These are phyloP conservation scores for Fusarium coffeatum DNA, from an alignment of 2,329 filamentous ascomycete genomes.

Conservation along the genomic window DNA sequence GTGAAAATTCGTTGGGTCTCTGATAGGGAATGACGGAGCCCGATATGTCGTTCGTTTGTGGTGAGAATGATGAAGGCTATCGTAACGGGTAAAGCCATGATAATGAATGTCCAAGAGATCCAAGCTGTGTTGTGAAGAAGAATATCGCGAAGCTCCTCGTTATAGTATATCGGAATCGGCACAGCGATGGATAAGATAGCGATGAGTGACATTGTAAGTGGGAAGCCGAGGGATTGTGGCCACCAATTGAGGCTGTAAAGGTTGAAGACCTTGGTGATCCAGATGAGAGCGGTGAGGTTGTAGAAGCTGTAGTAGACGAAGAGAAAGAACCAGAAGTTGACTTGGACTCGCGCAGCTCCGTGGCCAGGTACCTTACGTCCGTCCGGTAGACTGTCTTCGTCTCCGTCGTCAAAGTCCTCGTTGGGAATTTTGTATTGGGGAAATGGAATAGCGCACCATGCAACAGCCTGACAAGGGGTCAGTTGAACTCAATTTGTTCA, in stretches of 20 bases:
- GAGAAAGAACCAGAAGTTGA: slow-evolving; percentile 79
- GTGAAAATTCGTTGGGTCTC: slow-evolving; percentile 77
- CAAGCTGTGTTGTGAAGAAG: slow-evolving; percentile 73
- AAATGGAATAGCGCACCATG: slow-evolving; percentile 74
- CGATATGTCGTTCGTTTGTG: slow-evolving; percentile 71
- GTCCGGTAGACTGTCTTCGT: slow-evolving; percentile 41
- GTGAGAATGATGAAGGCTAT: slow-evolving; percentile 73
- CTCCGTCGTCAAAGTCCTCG: slow-evolving; percentile 57
- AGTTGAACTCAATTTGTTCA: slow-evolving; percentile 1
- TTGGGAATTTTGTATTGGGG: slow-evolving; percentile 69
- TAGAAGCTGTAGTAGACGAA: slow-evolving; percentile 78
- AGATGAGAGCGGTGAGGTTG: slow-evolving; percentile 73
- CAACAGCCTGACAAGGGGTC: slow-evolving; percentile 61
- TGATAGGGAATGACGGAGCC: slow-evolving; percentile 69
- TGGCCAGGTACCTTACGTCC: slow-evolving; percentile 67
- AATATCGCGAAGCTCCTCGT: slow-evolving; percentile 63
- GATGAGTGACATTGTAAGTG: slow-evolving; percentile 71
- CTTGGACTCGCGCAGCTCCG: slow-evolving; percentile 70
- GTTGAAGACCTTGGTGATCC: slow-evolving; percentile 79
- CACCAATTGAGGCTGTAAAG: slow-evolving; percentile 79
- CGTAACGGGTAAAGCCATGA: slow-evolving; percentile 76
- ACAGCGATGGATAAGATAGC: slow-evolving; percentile 68
- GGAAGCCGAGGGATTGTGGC: slow-evolving; percentile 73
- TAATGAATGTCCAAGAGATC: slow-evolving; percentile 76
- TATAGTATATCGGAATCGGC: slow-evolving; percentile 70